Conservation (phyloP, 495 filamentous ascomycete genomes). For the Cenococcum geophilum region DNA sequence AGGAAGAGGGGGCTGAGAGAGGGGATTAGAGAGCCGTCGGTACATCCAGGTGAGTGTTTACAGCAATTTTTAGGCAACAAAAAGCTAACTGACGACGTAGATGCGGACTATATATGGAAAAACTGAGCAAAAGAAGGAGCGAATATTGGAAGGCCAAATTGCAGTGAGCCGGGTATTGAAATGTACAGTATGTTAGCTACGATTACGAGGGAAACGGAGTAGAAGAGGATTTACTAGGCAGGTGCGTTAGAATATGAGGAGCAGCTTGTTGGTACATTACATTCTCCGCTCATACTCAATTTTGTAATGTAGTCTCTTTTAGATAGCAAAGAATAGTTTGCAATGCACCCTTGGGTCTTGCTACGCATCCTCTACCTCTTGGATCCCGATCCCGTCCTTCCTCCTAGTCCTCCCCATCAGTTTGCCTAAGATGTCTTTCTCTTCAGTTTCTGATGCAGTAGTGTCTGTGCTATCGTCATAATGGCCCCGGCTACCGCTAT, state of each 20-base stretch:
- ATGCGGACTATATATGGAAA: constrained; percentile 49
- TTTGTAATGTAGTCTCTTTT: too few species aligned
- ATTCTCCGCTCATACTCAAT: too few species aligned
- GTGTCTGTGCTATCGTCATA: constrained; percentile 12
- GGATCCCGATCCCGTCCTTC: constrained; percentile 11
- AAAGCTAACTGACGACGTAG: constrained; percentile 25
- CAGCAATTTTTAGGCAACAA: too few species aligned
- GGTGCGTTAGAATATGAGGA: background rate
- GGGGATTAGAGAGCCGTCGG: constrained; percentile 51
- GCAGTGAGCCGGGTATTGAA: too few species aligned
- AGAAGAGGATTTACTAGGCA: background rate
- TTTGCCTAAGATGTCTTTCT: constrained; percentile 24
- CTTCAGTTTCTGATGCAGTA: background rate
- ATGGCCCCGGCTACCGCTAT: background rate
- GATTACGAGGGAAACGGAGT: background rate
- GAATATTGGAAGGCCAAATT: too few species aligned
- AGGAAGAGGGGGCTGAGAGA: constrained; percentile 59
- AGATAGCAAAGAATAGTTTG: too few species aligned
- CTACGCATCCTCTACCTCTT: constrained; percentile 11
- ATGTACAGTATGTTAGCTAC: too few species aligned
- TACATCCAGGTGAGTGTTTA: constrained; percentile 39
- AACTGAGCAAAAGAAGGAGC: background rate
- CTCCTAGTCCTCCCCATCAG: constrained; percentile 19
- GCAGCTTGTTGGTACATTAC: too few species aligned
- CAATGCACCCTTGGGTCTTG: too few species aligned